A percentile compares a stretch with the other conserved stretches of the same genome.
Conservation (phyloP, 768 basidiomycete genomes). For the Suillus spraguei region DNA sequence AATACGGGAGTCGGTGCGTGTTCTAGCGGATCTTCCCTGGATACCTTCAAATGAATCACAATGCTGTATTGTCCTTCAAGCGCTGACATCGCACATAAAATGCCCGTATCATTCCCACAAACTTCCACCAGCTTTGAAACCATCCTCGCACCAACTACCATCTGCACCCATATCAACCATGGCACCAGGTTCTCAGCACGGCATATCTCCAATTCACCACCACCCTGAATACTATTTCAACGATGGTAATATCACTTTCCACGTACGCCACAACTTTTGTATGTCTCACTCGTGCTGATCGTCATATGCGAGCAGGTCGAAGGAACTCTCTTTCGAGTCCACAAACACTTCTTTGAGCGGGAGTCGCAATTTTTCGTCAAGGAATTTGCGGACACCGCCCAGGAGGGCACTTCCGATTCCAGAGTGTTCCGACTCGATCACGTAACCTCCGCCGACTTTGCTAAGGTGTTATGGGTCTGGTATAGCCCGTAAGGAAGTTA, state of each 20-base stretch:
- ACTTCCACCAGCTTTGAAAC: not conserved
- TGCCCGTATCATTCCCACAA: not conserved
- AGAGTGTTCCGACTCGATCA: constrained; percentile 19
- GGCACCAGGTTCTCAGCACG: not conserved
- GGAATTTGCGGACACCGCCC: constrained; percentile 20
- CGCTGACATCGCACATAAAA: not conserved
- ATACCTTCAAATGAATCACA: not conserved
- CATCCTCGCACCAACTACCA: not conserved
- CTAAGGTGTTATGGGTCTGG: constrained; percentile 53
- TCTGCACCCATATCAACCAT: not conserved
- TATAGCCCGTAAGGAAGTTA: constrained; percentile 49
- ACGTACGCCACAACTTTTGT: not conserved
- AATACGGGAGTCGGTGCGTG: not conserved
- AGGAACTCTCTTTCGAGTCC: not conserved
- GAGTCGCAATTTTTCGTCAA: constrained; percentile 35
- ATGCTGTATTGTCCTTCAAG: not conserved
- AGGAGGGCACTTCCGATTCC: not conserved
- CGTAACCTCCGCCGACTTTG: constrained; percentile 42
- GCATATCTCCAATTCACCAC: not conserved
- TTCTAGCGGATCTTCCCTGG: not conserved
- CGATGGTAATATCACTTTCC: not conserved
- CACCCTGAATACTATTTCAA: not conserved
- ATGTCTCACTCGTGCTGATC: not conserved
- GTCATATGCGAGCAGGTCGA: not conserved
- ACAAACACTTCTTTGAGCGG: constrained; percentile 27